These are phyloP conservation scores for Lophiotrema nucula DNA, from an alignment of 495 filamentous ascomycete genomes.

Conservation along the genomic window DNA sequence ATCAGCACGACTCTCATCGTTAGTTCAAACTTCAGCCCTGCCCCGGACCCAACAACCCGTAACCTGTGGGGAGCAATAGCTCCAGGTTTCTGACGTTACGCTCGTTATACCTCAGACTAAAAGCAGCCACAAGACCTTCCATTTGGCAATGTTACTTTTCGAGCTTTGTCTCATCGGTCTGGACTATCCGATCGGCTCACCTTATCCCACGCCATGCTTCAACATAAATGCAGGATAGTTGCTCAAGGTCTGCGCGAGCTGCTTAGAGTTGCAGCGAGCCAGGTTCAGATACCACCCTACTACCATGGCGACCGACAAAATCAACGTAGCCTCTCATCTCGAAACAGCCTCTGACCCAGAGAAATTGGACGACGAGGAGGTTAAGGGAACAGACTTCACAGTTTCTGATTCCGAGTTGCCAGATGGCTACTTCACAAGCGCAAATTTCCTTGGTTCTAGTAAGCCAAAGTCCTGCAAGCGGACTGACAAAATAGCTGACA, in stretches of 20 bases:
- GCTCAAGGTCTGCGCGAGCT: too few species aligned
- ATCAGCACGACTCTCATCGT: neutral
- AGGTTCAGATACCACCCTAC: too few species aligned
- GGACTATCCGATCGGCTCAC: slow-evolving; percentile 13
- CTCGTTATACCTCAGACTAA: too few species aligned
- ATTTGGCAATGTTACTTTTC: neutral
- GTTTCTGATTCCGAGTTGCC: slow-evolving; percentile 23
- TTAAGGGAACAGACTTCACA: slow-evolving; percentile 25
- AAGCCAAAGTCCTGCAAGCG: neutral
- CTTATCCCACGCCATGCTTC: slow-evolving; percentile 5
- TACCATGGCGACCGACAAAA: too few species aligned
- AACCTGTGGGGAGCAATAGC: too few species aligned
- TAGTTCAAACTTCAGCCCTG: too few species aligned
- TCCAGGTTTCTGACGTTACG: too few species aligned
- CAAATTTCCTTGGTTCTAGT: slow-evolving; percentile 30
- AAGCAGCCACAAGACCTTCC: too few species aligned
- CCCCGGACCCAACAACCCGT: too few species aligned
- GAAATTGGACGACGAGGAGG: slow-evolving; percentile 19
- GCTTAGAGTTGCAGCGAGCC: too few species aligned
- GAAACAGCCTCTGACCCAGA: slow-evolving; percentile 18
- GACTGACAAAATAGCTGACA: neutral
- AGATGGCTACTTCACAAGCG: slow-evolving; percentile 23
- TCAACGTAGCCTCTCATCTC: slow-evolving; percentile 13
- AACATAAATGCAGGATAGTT: neutral
- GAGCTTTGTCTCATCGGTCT: neutral